Base-by-base conservation (phyloP, 2,329 filamentous ascomycete species). In the Capronia epimyces region DNA sequence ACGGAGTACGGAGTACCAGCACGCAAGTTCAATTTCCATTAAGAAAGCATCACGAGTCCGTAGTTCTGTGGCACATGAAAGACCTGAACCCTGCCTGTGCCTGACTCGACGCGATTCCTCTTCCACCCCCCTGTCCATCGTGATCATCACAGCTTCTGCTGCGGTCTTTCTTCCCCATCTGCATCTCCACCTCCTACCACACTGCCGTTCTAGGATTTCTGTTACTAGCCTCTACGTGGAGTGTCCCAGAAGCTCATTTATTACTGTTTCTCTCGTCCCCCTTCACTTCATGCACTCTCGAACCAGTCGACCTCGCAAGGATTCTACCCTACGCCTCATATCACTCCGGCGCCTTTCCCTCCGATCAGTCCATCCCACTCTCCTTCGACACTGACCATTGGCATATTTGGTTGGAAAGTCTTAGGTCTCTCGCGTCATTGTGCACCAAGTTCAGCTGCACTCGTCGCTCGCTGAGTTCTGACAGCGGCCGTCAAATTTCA, bases 401-500 rank as follows among this genome's bases (percentile, higher is more conserved):
- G 13, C 6, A 32, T 32, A 32, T n/a, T 3, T 12, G 7, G 29
- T 32, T 12, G 3, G 3, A n/a, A 10, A 32, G 3, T 12, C 13
- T 32, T 12, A 10, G n/a, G 3, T 12, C 13, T 32, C 29, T 32
- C 7, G 29, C 29, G 29, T 32, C 29, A 32, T 32, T 37, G 34
- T 37, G 16, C 2, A 18, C 18, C 6, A 37, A n/a, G 21, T 20
- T 21, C 34, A 25, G 32, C 39, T 40, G 45, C 15, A 24, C 34
- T 47, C 45, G 27, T 20, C n/a, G 20, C 36, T 41, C n/a, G 21
- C 16, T 47, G 21, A 31, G 12, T 36, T 29, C 29, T 47, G 45
- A 47, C 45, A 31, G 45, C 45, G 25, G 34, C 36, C 45, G 36
- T 47, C 45, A 41, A 40, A 29, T 27, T 37, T 47, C 29, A 47